Evolutionary conservation across 1,284 basidiomycete species (phyloP).

Genomic region (Chalciporus sp.): DNA sequence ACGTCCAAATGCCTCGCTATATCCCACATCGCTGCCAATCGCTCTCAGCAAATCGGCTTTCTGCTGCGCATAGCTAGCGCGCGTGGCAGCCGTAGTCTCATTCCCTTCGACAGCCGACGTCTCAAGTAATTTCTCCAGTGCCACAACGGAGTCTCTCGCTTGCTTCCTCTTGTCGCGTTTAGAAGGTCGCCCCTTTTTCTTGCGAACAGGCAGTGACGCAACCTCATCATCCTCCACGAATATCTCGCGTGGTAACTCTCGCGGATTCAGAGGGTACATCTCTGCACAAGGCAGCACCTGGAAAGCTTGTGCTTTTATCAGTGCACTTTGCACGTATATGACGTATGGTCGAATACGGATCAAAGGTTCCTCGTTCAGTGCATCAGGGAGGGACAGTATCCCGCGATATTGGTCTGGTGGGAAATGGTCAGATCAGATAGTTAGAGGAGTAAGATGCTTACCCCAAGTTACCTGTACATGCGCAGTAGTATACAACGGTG

Average conservation of each 20-base stretch:
- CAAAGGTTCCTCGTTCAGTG: constrained; percentile 42
- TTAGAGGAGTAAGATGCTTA: constrained; percentile 31
- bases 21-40: constrained; percentile 26
- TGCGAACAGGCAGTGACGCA: constrained; percentile 27
- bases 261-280: constrained; percentile 57
- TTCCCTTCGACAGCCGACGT: not conserved
- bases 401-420: constrained; percentile 54
- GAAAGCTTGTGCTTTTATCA: constrained; percentile 54
- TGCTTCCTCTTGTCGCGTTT: constrained; percentile 60
- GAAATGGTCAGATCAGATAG: constrained; percentile 6
- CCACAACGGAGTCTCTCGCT: constrained; percentile 50
- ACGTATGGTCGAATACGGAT: constrained; percentile 50
- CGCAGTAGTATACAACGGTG: constrained; percentile 46
- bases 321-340: constrained; percentile 46
- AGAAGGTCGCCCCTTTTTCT: constrained; percentile 69
- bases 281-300: constrained; percentile 58
- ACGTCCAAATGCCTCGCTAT: constrained; percentile 34
- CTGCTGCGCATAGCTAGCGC: constrained; percentile 41
- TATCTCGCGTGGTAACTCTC: constrained; percentile 63
- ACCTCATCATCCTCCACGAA: constrained; percentile 41
- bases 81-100: constrained; percentile 37
- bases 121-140: constrained; percentile 57
- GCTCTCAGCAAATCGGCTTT: constrained; percentile 44
- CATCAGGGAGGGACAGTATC: constrained; percentile 48
- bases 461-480: constrained; percentile 63